Evolutionary conservation across 2,329 filamentous ascomycete species (phyloP), one percentile per base, ranked within the genome.

Genomic region (Elsinoe necatrix): DNA sequence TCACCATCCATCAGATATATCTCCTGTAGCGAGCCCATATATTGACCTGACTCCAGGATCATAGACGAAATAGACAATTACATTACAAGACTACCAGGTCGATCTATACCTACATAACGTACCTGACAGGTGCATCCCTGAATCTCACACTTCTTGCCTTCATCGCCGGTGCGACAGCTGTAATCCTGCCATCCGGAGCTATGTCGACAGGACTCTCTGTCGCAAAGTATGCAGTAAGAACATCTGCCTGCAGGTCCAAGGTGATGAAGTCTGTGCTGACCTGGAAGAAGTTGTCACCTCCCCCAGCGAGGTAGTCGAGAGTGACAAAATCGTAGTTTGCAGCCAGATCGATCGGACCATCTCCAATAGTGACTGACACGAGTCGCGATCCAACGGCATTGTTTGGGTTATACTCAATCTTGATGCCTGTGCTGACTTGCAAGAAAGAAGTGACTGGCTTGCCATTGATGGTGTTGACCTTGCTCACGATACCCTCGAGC

Each of bases 221-320:
- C 58, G 71, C 60, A 39, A 84, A 72, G 61, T 83, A 82, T 34
- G 68, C 64, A 4, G 73, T 72, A 2, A 82, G 71, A 0, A 82
- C 77, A 63, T 81, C 74, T 42, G 80, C 79, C 65, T 80, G 74
- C 0, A 74, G 75, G 23, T 81, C 78, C 2, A 82, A 71, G 4
- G 70, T 72, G 27, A 74, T 67, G 43, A 77, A 76, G n/a, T 73
- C 68, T 6, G 65, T 69, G 3, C 63, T 66, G 1, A 65, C 58
- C 23, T 63, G 63, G 62, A 83, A 75, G 64, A 85, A 80, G 63
- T 83, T 84, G 62, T 86, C 83, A 12, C 82, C 83, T 1, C 80
- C 81, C 2, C 75, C 75, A 1, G 81, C 80, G 0, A 86, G 61
- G 61, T 85, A 86, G 62, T 85, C 82, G 1, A 84, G 70, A 0